These are phyloP conservation scores for Cyberlindnera subsufficiens DNA, from an alignment of 805 yeast species.

Conservation along the genomic window DNA sequence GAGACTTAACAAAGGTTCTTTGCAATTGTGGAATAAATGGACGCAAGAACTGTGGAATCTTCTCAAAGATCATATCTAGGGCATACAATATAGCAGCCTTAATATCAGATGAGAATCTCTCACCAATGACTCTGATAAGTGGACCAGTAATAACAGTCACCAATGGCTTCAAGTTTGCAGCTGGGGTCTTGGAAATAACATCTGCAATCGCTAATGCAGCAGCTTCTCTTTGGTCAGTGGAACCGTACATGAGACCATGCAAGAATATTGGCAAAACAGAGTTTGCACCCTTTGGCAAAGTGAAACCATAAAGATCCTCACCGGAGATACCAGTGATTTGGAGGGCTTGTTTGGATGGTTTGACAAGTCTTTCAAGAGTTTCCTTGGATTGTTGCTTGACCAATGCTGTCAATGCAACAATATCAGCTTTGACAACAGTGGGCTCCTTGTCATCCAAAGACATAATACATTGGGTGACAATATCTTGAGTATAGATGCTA, in stretches of 20 bases:
- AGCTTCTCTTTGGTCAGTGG: slow-evolving; percentile 71
- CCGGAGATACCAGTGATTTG: slow-evolving; percentile 56
- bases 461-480: slow-evolving; percentile 63
- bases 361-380: slow-evolving; percentile 67
- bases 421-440: slow-evolving; percentile 58
- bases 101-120: slow-evolving; percentile 83
- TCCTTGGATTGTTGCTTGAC: slow-evolving; percentile 72
- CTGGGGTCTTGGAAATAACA: slow-evolving; percentile 78
- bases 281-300: slow-evolving; percentile 73
- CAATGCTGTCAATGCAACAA: slow-evolving; percentile 58
- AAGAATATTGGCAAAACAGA: slow-evolving; percentile 86
- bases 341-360: slow-evolving; percentile 75
- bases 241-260: slow-evolving; percentile 95
- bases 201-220: slow-evolving; percentile 89
- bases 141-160: slow-evolving; percentile 97
- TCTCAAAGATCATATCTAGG: slow-evolving; percentile 65
- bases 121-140: slow-evolving; percentile 95
- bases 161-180: slow-evolving; percentile 74
- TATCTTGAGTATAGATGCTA: slow-evolving; percentile 65
- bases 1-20: slow-evolving; percentile 90
- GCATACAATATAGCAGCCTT: slow-evolving; percentile 92
- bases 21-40: slow-evolving; percentile 98
- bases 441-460: slow-evolving; percentile 66
- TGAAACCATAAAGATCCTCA: slow-evolving; percentile 67
- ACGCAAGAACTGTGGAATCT: slow-evolving; percentile 85